Conservation (phyloP, 768 basidiomycete species). For the Cystobasidium ongulense region DNA sequence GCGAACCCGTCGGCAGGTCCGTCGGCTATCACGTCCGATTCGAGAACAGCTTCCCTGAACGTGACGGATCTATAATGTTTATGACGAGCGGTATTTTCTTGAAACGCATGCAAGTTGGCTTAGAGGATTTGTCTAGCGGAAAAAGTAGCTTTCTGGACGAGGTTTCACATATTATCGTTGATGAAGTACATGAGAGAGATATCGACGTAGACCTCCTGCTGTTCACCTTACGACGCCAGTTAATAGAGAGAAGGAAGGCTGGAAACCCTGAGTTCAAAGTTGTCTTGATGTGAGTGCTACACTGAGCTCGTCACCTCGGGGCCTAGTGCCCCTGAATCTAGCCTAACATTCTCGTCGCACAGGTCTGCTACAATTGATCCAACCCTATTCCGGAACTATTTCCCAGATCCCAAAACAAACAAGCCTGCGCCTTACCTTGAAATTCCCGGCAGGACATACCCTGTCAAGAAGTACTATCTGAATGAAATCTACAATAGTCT, state of each 20-base stretch:
- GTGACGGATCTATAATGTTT: conserved; percentile 77
- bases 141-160: conserved; percentile 55
- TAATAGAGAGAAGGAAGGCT: conserved; percentile 63
- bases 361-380: conserved; percentile 77
- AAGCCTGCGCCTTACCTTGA: conserved; percentile 63
- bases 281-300: conserved; percentile 73
- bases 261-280: conserved; percentile 66
- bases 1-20: conserved; percentile 59
- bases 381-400: conserved; percentile 78
- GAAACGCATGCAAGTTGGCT: conserved; percentile 65
- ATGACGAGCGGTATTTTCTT: conserved; percentile 89
- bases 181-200: conserved; percentile 93
- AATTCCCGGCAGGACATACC: conserved; percentile 83
- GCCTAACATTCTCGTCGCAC: conserved; percentile 39
- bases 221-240: conserved; percentile 74
- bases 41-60: conserved; percentile 67
- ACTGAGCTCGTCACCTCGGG: conserved; percentile 42
- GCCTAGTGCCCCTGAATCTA: conserved; percentile 48
- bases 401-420: conserved; percentile 55
- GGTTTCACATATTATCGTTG: conserved; percentile 82
- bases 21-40: conserved; percentile 91
- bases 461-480: conserved; percentile 70
- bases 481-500: conserved; percentile 58
- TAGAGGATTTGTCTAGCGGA: conserved; percentile 49
- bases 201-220: conserved; percentile 84